These are phyloP conservation scores for Quercus rubra DNA, from an alignment of 306 rosid species.

Conservation along the genomic window DNA sequence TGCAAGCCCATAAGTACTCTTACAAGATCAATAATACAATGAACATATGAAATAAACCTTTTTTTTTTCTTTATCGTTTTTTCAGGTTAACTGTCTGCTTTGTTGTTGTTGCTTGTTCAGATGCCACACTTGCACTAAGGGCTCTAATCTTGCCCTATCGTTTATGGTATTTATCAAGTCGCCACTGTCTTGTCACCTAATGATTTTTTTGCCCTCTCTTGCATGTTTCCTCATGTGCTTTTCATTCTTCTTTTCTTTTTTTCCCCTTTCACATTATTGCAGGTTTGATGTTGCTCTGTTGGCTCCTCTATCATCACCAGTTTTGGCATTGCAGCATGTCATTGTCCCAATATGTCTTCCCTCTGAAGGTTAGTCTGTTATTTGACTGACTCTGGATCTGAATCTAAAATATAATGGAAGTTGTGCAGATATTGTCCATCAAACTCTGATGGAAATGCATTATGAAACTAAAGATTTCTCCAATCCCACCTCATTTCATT, in stretches of 20 bases:
- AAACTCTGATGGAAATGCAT: not conserved
- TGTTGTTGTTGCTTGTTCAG: conserved; percentile 85
- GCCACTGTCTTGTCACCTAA: conserved; percentile 7
- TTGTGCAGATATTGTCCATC: not conserved
- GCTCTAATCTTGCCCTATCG: conserved; percentile 85
- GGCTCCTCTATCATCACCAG: conserved; percentile 73
- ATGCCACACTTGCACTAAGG: conserved; percentile 77
- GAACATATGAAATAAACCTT: not conserved
- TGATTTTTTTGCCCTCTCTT: not conserved
- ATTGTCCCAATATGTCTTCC: conserved; percentile 42
- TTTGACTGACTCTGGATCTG: conserved; percentile 12
- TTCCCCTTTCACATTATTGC: conserved; percentile 20
- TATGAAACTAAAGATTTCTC: not conserved
- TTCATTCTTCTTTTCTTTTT: not conserved
- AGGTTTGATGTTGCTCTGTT: conserved; percentile 87
- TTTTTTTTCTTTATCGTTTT: conserved; percentile 16
- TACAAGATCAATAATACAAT: too few species aligned
- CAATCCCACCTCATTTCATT: not conserved
- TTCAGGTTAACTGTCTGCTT: conserved; percentile 89
- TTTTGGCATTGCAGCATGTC: conserved; percentile 79
- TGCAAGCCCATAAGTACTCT: too few species aligned
- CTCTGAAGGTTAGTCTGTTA: conserved; percentile 54
- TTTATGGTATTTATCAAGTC: conserved; percentile 57
- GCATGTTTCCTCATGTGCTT: conserved; percentile 1
- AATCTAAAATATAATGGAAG: not conserved